Conservation (phyloP, 805 yeast species). For the Candida andamanensis region DNA sequence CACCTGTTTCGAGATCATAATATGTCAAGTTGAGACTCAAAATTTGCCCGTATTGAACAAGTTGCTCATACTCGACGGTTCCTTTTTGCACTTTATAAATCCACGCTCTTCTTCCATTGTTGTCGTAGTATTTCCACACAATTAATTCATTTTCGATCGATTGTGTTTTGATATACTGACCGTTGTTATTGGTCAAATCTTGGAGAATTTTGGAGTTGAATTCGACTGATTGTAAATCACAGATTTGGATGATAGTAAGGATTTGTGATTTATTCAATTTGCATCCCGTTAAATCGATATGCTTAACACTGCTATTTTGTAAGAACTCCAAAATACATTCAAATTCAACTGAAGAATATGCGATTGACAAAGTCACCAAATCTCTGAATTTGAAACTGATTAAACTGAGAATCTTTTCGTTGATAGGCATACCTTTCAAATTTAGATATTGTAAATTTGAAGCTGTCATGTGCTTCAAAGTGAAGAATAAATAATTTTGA, state of each 20-base stretch:
- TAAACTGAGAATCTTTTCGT: slow-evolving; percentile 29
- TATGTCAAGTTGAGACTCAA: slow-evolving; percentile 40
- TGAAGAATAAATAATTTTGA: slow-evolving; percentile 43
- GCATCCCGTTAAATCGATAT: slow-evolving; percentile 64
- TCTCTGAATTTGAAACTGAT: slow-evolving; percentile 36
- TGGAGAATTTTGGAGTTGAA: slow-evolving; percentile 53
- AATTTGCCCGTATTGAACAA: slow-evolving; percentile 12
- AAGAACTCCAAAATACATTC: slow-evolving; percentile 35
- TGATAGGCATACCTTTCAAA: slow-evolving; percentile 61
- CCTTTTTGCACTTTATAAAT: slow-evolving; percentile 43
- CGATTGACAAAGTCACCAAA: slow-evolving; percentile 39
- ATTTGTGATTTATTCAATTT: slow-evolving; percentile 54
- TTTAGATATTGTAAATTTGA: slow-evolving; percentile 47
- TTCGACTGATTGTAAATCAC: slow-evolving; percentile 56
- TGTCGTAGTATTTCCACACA: slow-evolving; percentile 49
- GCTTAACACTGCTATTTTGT: slow-evolving; percentile 35
- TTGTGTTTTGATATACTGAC: slow-evolving; percentile 25
- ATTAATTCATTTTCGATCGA: slow-evolving; percentile 24
- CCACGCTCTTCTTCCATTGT: slow-evolving; percentile 82
- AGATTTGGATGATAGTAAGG: slow-evolving; percentile 22
- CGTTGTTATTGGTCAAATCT: slow-evolving; percentile 40
- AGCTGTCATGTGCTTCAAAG: slow-evolving; percentile 42
- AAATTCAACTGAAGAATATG: slow-evolving; percentile 33
- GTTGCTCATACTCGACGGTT: slow-evolving; percentile 28
- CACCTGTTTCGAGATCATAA: slow-evolving; percentile 62